A percentile compares a stretch with the other conserved stretches of the same genome.
Conservation (phyloP, 2,329 filamentous ascomycete genomes). For the Plenodomus lindquistii region DNA sequence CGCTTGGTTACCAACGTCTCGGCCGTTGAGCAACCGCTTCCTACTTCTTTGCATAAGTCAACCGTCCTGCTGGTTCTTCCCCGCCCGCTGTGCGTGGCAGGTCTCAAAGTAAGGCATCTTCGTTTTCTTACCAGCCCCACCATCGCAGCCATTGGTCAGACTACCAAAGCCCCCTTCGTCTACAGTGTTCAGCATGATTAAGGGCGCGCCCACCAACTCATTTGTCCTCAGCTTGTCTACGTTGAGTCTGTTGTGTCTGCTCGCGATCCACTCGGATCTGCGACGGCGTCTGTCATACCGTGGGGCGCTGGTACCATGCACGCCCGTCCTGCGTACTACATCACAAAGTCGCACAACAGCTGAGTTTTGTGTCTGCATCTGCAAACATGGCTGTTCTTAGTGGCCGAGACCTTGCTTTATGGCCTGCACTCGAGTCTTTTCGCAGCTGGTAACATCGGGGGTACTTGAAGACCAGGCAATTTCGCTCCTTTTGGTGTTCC, state of each 20-base stretch:
- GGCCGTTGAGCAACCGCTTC: slow-evolving; percentile 23
- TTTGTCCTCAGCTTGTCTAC: slow-evolving; percentile 9
- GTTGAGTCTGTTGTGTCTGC: neutral
- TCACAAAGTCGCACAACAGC: slow-evolving; percentile 41
- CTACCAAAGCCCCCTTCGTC: slow-evolving; percentile 4
- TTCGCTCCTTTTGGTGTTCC: slow-evolving; percentile 28
- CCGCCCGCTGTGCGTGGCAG: slow-evolving; percentile 30
- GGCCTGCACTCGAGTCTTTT: slow-evolving; percentile 31
- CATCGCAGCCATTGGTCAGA: slow-evolving; percentile 14
- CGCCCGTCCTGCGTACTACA: slow-evolving; percentile 37
- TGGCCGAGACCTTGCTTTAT: slow-evolving; percentile 38
- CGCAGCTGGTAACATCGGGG: slow-evolving; percentile 33
- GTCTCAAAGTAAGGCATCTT: slow-evolving; percentile 33
- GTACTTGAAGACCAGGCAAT: slow-evolving; percentile 38
- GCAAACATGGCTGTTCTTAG: slow-evolving; percentile 35
- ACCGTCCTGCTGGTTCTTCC: slow-evolving; percentile 26
- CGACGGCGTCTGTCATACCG: slow-evolving; percentile 21
- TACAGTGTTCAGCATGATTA: neutral
- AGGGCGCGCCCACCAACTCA: neutral
- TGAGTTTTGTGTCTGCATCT: slow-evolving; percentile 34
- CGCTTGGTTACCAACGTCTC: slow-evolving; percentile 29
- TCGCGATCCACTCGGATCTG: neutral
- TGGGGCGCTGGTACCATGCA: slow-evolving; percentile 28
- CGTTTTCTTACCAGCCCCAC: slow-evolving; percentile 11
- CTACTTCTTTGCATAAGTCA: slow-evolving; percentile 30